Percentiles rank a stretch among this genome's conserved stretches.
Evolutionary conservation across 805 yeast species (phyloP).

Genomic region (Zygotorulaspora florentina): DNA sequence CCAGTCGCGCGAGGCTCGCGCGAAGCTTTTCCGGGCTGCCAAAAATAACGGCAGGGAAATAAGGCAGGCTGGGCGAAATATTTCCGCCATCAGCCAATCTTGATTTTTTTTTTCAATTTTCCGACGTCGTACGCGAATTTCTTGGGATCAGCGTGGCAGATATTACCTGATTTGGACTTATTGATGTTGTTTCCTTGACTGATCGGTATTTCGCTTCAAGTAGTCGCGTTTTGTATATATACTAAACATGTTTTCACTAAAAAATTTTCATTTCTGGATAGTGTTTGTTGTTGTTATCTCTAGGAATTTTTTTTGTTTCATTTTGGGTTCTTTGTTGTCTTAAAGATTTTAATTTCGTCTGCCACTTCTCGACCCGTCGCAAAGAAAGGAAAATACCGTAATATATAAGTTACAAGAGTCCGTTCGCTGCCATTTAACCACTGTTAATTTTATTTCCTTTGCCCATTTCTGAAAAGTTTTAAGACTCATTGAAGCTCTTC

Average conservation of each 20-base stretch:
- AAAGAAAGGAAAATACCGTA: background rate
- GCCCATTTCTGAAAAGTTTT: no score
- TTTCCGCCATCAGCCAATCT: background rate
- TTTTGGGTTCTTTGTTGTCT: background rate
- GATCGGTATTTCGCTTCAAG: background rate
- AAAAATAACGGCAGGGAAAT: background rate
- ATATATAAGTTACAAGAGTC: background rate
- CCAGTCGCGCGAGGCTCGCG: no score
- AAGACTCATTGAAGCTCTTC: no score
- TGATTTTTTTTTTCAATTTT: background rate
- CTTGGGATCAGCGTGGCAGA: background rate
- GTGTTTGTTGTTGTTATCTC: no score
- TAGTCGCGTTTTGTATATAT: slow-evolving; percentile 1
- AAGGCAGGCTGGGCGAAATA: slow-evolving; percentile 1
- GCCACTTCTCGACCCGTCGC: background rate
- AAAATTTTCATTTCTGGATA: background rate
- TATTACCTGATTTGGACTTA: slow-evolving; percentile 2
- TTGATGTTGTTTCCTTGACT: background rate
- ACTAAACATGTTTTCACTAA: background rate
- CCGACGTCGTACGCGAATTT: background rate
- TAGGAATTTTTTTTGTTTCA: no score
- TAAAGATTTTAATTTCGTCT: background rate
- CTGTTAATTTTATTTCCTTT: no score
- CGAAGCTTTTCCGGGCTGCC: no score
- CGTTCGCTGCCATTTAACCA: background rate